Base-by-base conservation (phyloP, 129 eudicot genomes). In the Solidago caesia region DNA sequence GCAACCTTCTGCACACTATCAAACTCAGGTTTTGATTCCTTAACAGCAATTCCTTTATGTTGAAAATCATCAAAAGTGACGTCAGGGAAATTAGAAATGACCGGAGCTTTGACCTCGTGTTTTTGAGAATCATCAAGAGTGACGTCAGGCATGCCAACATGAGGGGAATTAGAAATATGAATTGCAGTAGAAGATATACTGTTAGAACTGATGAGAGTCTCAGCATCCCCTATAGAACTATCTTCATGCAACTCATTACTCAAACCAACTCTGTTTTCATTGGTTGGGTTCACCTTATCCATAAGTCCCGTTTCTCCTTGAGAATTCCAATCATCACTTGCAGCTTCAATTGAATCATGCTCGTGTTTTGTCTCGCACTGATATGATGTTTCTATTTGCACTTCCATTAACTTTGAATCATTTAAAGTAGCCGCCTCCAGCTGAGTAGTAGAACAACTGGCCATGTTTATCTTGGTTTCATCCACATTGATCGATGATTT, bases 41-140 rank as follows among this genome's bases (percentile, higher is more conserved):
- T 56, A 58, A 74, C 84, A 77, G 68, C 6, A 60, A 73, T 43
- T 44, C 75, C 74, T 9, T 48, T 53, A 53, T 49, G 12, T 77
- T 72, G 81, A 79, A 75, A 77, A 70, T 79, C 77, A 51, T 68
- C 58, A 33, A 42, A 46, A 72, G 51, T 60, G 51, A 26, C 53
- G 48, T 79, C 71, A 12, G 48, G 51, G 69, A 70, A 61, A 51
- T 51, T 70, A 76, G 79, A 80, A 49, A 67, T 42, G 39, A 33
- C 39, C 3, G 39, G 39, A 33, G 39, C 57, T 14, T 77, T 75
- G 74, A 70, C 76, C 43, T 60, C 81, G 61, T 16, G 33, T 66
- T 81, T 79, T 52, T 72, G 81, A 79, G 77, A 77, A 70, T 79
- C 77, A 51, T 68, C 52, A 33, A 42, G 52, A 72, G 51, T 55